These are phyloP conservation scores for Boechera divaricarpa DNA, from an alignment of 345 rosid species.

Conservation along the genomic window DNA sequence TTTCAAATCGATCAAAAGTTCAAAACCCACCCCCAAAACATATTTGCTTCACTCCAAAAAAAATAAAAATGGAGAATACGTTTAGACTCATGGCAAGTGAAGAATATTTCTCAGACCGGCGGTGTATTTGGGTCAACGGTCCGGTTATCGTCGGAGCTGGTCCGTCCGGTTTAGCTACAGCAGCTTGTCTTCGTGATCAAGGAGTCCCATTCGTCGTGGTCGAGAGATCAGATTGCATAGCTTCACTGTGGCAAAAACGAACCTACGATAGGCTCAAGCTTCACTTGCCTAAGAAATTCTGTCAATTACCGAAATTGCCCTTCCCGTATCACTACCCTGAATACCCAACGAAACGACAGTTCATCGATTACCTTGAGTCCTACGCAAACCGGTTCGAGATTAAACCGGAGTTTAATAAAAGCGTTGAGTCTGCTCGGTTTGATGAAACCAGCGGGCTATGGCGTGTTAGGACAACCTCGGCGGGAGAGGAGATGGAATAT, in stretches of 20 bases:
- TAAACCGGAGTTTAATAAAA: conserved; percentile 75
- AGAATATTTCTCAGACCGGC: conserved; percentile 51
- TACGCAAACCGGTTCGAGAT: conserved; percentile 70
- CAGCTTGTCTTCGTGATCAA: conserved; percentile 56
- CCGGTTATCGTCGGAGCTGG: conserved; percentile 63
- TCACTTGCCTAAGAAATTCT: conserved; percentile 59
- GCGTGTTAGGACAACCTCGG: conserved; percentile 59
- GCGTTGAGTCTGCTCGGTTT: conserved; percentile 73
- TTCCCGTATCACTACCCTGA: conserved; percentile 55
- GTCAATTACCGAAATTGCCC: conserved; percentile 57
- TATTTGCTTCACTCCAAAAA: conserved; percentile 3
- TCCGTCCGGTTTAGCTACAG: conserved; percentile 59
- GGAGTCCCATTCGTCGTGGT: conserved; percentile 56
- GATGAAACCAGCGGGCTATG: conserved; percentile 87
- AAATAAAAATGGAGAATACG: conserved; percentile 51
- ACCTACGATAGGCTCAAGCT: conserved; percentile 59
- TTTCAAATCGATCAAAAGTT: conserved; percentile 29
- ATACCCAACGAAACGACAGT: conserved; percentile 59
- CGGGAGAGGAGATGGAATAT: conserved; percentile 68
- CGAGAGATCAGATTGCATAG: conserved; percentile 58
- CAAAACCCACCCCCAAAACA: conserved; percentile 7
- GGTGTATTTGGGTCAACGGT: conserved; percentile 51
- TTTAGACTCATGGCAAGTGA: conserved; percentile 52
- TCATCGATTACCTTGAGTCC: conserved; percentile 58
- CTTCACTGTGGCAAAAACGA: conserved; percentile 58